Evolutionary conservation across 768 basidiomycete species (phyloP).

Genomic region (Lactarius pseudohatsudake): DNA sequence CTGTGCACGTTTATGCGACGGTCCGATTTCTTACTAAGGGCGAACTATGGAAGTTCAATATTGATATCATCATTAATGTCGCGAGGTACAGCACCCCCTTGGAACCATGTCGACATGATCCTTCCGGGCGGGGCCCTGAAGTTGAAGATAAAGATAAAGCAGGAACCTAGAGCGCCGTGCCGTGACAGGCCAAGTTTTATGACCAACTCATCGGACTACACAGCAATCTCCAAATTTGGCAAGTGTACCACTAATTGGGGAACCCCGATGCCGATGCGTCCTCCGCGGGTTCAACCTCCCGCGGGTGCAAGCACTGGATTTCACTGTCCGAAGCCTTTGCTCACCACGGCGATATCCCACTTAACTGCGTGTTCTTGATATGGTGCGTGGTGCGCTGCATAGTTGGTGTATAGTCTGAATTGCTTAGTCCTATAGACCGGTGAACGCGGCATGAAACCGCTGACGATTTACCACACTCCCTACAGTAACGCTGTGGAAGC

Average conservation of each 20-base stretch:
- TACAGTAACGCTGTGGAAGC: not conserved
- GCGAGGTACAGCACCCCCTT: not conserved
- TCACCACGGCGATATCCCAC: constrained; percentile 5
- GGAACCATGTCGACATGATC: constrained; percentile 9
- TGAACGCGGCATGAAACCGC: not conserved
- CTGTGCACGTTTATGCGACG: not conserved
- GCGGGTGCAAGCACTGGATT: not conserved
- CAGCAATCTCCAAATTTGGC: constrained; percentile 5
- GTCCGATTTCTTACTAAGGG: constrained; percentile 6
- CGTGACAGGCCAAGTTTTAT: constrained; percentile 1
- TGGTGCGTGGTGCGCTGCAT: not conserved
- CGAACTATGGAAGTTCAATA: not conserved
- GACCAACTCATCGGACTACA: constrained; percentile 17
- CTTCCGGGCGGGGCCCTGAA: constrained; percentile 11
- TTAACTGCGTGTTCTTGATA: not conserved
- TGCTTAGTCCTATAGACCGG: constrained; percentile 12
- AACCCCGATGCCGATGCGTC: not conserved
- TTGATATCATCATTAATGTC: not conserved
- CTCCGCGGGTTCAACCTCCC: not conserved
- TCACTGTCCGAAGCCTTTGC: not conserved
- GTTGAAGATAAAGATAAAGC: not conserved
- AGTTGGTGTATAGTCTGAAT: not conserved
- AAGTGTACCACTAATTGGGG: constrained; percentile 2
- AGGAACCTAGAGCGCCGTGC: not conserved
- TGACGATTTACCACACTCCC: not conserved